Evolutionary conservation across 768 basidiomycete species (phyloP).

Genomic region (Trametes meyenii): DNA sequence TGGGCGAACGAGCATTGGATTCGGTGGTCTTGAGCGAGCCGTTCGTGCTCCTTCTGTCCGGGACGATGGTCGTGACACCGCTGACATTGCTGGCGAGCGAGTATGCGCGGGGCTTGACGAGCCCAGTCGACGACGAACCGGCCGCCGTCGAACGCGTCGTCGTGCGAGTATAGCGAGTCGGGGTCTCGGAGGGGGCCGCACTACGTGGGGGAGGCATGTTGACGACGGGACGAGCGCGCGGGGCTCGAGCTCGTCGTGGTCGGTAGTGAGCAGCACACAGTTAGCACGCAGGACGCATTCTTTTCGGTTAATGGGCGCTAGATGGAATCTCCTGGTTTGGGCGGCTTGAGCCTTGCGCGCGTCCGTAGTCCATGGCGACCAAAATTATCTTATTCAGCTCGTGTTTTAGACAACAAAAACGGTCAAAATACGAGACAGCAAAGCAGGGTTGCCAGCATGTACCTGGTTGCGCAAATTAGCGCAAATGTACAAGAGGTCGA

Average conservation of each 20-base stretch:
- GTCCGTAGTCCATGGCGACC: neutral
- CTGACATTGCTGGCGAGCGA: constrained; percentile 49
- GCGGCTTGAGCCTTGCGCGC: no score
- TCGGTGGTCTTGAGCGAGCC: constrained; percentile 17
- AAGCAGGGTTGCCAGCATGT: no score
- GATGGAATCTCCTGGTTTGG: neutral
- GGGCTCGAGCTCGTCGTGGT: constrained; percentile 23
- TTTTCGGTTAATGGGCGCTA: constrained; percentile 20
- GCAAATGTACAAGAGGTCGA: no score
- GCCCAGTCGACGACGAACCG: constrained; percentile 36
- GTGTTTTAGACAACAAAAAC: neutral
- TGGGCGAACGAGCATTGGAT: constrained; percentile 46
- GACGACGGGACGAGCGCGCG: constrained; percentile 13
- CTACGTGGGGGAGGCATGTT: constrained; percentile 26
- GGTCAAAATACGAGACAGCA: no score
- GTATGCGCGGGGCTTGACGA: constrained; percentile 54
- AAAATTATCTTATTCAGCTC: neutral
- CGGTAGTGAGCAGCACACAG: constrained; percentile 12
- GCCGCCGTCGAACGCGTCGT: constrained; percentile 47
- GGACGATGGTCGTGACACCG: constrained; percentile 52
- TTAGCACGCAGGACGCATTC: constrained; percentile 2
- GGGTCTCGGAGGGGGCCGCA: constrained; percentile 52
- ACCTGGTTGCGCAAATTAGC: no score
- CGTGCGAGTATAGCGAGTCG: constrained; percentile 53
- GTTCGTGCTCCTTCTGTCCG: constrained; percentile 27